Percentiles rank a stretch among this genome's conserved stretches.
phyloP scores from a whole-genome alignment of 768 basidiomycete species.

The Amanita phalloides region DNA sequence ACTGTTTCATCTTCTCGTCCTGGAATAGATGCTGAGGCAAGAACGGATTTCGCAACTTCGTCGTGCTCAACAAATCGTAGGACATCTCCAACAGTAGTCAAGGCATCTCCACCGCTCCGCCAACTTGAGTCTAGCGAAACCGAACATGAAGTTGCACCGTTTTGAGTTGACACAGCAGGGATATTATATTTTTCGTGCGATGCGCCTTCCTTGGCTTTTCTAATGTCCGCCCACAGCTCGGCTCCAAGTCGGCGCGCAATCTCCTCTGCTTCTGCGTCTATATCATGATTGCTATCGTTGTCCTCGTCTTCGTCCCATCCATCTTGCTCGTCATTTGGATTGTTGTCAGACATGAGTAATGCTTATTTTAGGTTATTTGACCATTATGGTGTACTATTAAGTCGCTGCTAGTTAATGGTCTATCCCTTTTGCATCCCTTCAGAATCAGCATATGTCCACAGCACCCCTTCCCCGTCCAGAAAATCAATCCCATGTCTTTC shows the following conservation, averaged over 20 bases:
- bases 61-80: constrained; percentile 49
- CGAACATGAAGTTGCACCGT: background rate
- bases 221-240: constrained; percentile 70
- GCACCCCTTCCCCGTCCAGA: constrained; percentile 42
- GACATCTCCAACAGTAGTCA: constrained; percentile 57
- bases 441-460: constrained; percentile 36
- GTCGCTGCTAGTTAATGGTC: background rate
- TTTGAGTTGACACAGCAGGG: background rate
- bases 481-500: constrained; percentile 38
- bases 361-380: constrained; percentile 1
- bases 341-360: background rate
- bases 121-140: background rate
- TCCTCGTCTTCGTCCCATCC: constrained; percentile 36
- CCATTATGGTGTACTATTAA: background rate
- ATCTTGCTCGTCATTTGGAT: constrained; percentile 11
- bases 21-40: constrained; percentile 42
- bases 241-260: constrained; percentile 67
- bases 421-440: constrained; percentile 1
- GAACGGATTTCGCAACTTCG: constrained; percentile 38
- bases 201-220: constrained; percentile 42
- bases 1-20: constrained; percentile 37
- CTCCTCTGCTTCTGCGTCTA: constrained; percentile 62
- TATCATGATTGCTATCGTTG: constrained; percentile 50
- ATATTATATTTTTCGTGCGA: background rate
- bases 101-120: constrained; percentile 15